Conservation (phyloP, 1,284 basidiomycete species). For the Chalciporus sp. region DNA sequence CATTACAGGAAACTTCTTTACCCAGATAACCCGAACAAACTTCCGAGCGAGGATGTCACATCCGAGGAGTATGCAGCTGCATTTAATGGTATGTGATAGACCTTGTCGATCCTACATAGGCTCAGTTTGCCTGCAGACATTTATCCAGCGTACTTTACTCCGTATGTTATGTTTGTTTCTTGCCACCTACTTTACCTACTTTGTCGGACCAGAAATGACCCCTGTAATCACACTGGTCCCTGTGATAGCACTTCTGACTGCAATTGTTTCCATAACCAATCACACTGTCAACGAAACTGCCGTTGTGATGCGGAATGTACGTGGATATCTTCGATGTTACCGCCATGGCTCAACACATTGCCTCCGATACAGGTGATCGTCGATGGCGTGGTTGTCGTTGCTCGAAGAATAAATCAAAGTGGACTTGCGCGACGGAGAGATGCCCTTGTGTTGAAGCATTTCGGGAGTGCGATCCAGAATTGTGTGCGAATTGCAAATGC, state of each 20-base stretch:
- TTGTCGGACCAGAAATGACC: constrained; percentile 29
- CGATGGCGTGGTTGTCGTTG: constrained; percentile 46
- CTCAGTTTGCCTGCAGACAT: constrained; percentile 29
- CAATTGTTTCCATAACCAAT: constrained; percentile 35
- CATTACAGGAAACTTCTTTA: constrained; percentile 25
- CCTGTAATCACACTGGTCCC: constrained; percentile 45
- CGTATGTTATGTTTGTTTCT: constrained; percentile 31
- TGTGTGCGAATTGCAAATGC: constrained; percentile 30
- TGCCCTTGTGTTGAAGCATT: constrained; percentile 39
- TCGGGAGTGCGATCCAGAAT: constrained; percentile 48
- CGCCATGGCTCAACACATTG: not conserved
- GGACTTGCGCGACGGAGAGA: constrained; percentile 28
- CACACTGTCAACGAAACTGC: constrained; percentile 45
- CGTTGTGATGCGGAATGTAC: constrained; percentile 40
- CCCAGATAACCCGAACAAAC: constrained; percentile 2
- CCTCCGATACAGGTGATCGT: constrained; percentile 34
- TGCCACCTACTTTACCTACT: not conserved
- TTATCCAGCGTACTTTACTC: constrained; percentile 36
- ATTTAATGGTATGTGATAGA: constrained; percentile 25
- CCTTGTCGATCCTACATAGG: not conserved
- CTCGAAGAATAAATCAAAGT: constrained; percentile 14
- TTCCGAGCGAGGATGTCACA: constrained; percentile 2
- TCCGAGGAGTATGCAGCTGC: constrained; percentile 8
- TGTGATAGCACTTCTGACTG: constrained; percentile 38
- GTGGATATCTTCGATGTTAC: constrained; percentile 6